Percentiles rank a stretch among this genome's conserved stretches.
These are phyloP conservation scores for Pyrenochaeta sp. DNA, from an alignment of 2,329 filamentous ascomycete species.

Conservation along the genomic window DNA sequence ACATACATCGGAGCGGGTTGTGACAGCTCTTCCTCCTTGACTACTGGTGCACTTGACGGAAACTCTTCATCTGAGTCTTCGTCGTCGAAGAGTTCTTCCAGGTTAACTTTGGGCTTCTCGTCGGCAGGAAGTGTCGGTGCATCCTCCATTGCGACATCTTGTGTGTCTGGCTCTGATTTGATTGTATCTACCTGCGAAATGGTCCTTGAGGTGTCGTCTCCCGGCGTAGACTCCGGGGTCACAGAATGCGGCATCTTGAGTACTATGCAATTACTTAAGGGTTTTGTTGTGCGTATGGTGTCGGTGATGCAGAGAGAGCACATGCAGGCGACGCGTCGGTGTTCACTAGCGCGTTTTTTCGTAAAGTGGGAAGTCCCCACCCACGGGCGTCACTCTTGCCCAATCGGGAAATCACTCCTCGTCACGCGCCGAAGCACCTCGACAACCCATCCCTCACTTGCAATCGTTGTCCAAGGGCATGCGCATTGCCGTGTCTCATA, in stretches of 20 bases:
- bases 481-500: conserved; percentile 2
- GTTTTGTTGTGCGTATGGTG: conserved; percentile 5
- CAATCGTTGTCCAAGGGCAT: conserved; percentile 10
- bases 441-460: background rate
- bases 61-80: conserved; percentile 67
- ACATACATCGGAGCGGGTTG: conserved; percentile 52
- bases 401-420: conserved; percentile 20
- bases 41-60: conserved; percentile 60
- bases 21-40: conserved; percentile 52
- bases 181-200: conserved; percentile 51
- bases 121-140: conserved; percentile 34
- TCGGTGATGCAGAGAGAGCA: conserved; percentile 5
- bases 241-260: conserved; percentile 57
- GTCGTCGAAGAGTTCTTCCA: conserved; percentile 69
- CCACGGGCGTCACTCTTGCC: conserved; percentile 17
- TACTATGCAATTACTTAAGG: conserved; percentile 8
- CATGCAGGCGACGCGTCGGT: conserved; percentile 24
- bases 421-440: conserved; percentile 10
- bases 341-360: conserved; percentile 30
- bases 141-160: conserved; percentile 45
- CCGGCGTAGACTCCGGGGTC: conserved; percentile 50
- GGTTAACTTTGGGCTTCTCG: conserved; percentile 47
- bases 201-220: conserved; percentile 46
- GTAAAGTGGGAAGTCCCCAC: conserved; percentile 23
- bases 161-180: conserved; percentile 37